A percentile compares a stretch with the other conserved stretches of the same genome.
phyloP scores from a whole-genome alignment of 2,329 filamentous ascomycete species.

The Aspergillus alliaceus region DNA sequence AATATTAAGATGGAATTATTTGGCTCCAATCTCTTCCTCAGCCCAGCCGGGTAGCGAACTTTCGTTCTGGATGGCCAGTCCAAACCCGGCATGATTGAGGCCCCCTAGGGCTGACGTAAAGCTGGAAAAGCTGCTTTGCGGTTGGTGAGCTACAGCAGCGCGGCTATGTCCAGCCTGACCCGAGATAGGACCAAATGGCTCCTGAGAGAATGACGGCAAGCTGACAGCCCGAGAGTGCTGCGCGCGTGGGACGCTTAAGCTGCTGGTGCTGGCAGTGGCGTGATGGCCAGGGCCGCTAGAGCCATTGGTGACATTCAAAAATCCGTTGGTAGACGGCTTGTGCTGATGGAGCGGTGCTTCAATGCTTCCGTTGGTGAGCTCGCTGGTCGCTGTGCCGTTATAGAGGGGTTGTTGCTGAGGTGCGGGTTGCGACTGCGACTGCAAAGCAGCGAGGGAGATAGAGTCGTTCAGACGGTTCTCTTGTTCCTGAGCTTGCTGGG shows the following conservation, averaged over 20 bases:
- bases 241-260: slow-evolving; percentile 54
- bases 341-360: slow-evolving; percentile 50
- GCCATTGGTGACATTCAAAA: slow-evolving; percentile 51
- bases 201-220: slow-evolving; percentile 70
- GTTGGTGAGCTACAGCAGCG: slow-evolving; percentile 40
- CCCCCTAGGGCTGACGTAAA: slow-evolving; percentile 60
- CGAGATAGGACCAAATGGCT: slow-evolving; percentile 51
- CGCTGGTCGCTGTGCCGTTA: slow-evolving; percentile 68
- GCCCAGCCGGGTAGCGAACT: slow-evolving; percentile 62
- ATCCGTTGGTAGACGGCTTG: slow-evolving; percentile 66
- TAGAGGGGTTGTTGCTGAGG: slow-evolving; percentile 81
- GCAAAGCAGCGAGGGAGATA: slow-evolving; percentile 44
- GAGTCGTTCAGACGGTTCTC: slow-evolving; percentile 48
- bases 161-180: slow-evolving; percentile 36
- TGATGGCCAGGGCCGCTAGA: slow-evolving; percentile 74
- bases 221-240: slow-evolving; percentile 82
- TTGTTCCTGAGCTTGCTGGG: slow-evolving; percentile 65
- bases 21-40: slow-evolving; percentile 62
- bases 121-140: slow-evolving; percentile 57
- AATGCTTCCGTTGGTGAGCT: slow-evolving; percentile 57
- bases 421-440: slow-evolving; percentile 64
- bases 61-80: slow-evolving; percentile 60
- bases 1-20: slow-evolving; percentile 36
- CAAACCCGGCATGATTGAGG: slow-evolving; percentile 58
- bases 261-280: slow-evolving; percentile 62